Evolutionary conservation across 1,284 basidiomycete species (phyloP), one percentile per base, ranked within the genome.

Genomic region (Xerocomus amazonicus): DNA sequence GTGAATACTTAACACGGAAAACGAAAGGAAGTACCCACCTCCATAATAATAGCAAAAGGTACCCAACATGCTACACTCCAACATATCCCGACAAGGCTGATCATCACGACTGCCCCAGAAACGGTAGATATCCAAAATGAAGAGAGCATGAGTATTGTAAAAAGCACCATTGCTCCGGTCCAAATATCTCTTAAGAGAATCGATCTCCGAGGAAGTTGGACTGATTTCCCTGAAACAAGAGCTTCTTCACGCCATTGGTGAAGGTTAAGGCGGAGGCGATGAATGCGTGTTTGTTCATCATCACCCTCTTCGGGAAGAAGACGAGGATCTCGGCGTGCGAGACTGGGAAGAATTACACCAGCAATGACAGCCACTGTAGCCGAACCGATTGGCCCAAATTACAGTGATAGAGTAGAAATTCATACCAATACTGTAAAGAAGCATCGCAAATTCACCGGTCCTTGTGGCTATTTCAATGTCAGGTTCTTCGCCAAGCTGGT

Each of bases 41-140:
- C 92, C 92, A 95, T 95, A 67, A 95, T 91, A 62, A 95, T 92
- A 13, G 90, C 86, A 55, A 89, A 90, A 3, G 87, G 85, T 47
- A 90, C 90, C 93, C 93, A 97, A 71, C 91, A 92, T 13, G 92
- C 91, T 19, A 97, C 89, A 2, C 92, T 91, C 94, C 94, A 97
- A 65, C 87, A 92, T 35, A 97, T 87, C 36, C 94, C 94, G 13
- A 94, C 83, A 35, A 94, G 67, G 45, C 84, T 84, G 47, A 97
- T 90, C 59, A 90, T 82, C 23, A 84, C 66, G 10, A 88, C 90
- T 9, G 93, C 94, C 77, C 87, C 56, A 39, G 42, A 50, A 0
- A 92, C 88, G 6, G 83, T 89, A 12, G 72, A 75, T 60, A 96
- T 83, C 67, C 90, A 90, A 71, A 95, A 90, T 0, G 92, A 94